Evolutionary conservation across 78 protist genomes (phyloP).

Genomic region (Guillardia theta): DNA sequence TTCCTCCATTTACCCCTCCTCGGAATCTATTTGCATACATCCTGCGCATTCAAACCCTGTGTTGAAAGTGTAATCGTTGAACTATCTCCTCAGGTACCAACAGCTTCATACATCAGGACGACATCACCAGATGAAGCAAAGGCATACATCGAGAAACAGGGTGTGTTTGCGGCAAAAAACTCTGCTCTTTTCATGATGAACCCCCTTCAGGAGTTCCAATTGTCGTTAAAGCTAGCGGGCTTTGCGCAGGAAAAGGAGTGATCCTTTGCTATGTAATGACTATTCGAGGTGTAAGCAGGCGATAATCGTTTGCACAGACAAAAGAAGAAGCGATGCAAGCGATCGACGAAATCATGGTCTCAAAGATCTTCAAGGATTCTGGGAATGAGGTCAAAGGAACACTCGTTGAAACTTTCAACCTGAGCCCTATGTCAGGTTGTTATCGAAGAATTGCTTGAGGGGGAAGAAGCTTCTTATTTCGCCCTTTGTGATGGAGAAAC

Average conservation of each 20-base stretch:
- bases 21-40: background rate
- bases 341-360: background rate
- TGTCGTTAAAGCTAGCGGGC: slow-evolving; percentile 3
- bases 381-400: too few species aligned
- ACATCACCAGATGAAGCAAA: background rate
- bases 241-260: slow-evolving; percentile 22
- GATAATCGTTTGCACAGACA: background rate
- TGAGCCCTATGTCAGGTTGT: too few species aligned
- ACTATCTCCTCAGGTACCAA: background rate
- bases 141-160: background rate
- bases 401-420: too few species aligned
- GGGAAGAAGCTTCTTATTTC: slow-evolving; percentile 29
- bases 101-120: background rate
- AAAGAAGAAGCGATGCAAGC: background rate
- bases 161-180: background rate
- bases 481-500: slow-evolving; percentile 6
- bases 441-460: slow-evolving; percentile 18
- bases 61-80: background rate
- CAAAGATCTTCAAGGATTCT: background rate
- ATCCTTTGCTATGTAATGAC: background rate
- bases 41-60: background rate
- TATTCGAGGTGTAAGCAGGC: background rate
- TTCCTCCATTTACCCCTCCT: background rate
- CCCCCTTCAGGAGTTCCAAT: background rate
- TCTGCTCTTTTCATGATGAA: background rate